Evolutionary conservation across 225 moss, liverwort and hornwort species (phyloP).

Genomic region (Sphagnum contortum): DNA sequence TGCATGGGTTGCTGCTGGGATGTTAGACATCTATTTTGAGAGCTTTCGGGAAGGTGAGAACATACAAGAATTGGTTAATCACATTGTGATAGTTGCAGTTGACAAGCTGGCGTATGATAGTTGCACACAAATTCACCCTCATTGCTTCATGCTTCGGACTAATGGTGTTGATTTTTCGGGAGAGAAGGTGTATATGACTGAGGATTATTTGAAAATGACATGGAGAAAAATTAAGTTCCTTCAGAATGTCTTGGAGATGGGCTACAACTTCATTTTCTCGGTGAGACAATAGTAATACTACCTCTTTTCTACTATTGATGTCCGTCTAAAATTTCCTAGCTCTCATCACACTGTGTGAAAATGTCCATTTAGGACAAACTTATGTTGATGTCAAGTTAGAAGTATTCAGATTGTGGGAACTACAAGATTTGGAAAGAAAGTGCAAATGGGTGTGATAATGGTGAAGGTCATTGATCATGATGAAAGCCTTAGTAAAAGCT

Average conservation of each 20-base stretch:
- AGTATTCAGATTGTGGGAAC: no score
- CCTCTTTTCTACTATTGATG: neutral
- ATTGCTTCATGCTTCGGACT: constrained; percentile 67
- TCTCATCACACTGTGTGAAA: neutral
- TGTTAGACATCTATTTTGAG: constrained; percentile 73
- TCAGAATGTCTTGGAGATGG: constrained; percentile 56
- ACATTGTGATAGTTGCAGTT: constrained; percentile 63
- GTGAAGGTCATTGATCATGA: neutral
- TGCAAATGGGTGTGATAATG: neutral
- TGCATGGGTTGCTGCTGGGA: constrained; percentile 76
- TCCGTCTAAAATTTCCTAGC: neutral
- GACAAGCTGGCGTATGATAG: constrained; percentile 53
- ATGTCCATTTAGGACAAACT: no score
- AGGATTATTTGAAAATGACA: constrained; percentile 88
- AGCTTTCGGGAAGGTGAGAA: constrained; percentile 58
- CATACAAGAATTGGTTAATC: constrained; percentile 35
- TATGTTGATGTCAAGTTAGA: no score
- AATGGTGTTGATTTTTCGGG: constrained; percentile 79
- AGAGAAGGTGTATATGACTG: constrained; percentile 64
- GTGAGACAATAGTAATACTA: constrained; percentile 21
- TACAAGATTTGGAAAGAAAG: neutral
- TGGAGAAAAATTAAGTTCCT: constrained; percentile 75
- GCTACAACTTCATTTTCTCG: constrained; percentile 77
- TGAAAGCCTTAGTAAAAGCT: no score
- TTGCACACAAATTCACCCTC: constrained; percentile 54